Conservation (phyloP, 2,329 filamentous ascomycete genomes). For the Pyrenophora tritici-repentis region DNA sequence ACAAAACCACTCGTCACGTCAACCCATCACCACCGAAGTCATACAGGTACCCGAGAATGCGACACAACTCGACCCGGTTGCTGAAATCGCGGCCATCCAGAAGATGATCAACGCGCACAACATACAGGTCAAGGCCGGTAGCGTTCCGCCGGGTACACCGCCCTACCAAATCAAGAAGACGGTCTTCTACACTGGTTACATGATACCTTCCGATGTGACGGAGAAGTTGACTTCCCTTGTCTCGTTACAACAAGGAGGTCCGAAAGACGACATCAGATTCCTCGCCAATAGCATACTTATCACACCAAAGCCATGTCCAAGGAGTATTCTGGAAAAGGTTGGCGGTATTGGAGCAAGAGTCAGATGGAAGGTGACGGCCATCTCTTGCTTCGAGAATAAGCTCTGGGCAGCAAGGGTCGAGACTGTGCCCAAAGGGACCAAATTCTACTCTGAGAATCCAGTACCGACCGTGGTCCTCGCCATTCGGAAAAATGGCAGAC, state of each 20-base stretch:
- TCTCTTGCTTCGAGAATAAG: conserved; percentile 74
- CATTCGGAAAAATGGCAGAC: conserved; percentile 73
- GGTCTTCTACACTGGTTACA: conserved; percentile 90
- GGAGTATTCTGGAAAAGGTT: conserved; percentile 76
- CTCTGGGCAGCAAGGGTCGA: conserved; percentile 85
- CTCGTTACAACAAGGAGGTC: conserved; percentile 63
- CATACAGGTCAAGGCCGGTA: conserved; percentile 55
- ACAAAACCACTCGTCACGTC: conserved; percentile 57
- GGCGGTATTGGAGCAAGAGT: conserved; percentile 85
- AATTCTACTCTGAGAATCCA: conserved; percentile 77
- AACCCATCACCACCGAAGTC: conserved; percentile 76
- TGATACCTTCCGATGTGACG: conserved; percentile 74
- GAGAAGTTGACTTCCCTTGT: conserved; percentile 74
- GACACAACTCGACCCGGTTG: conserved; percentile 74
- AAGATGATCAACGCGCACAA: conserved; percentile 91
- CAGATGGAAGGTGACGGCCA: conserved; percentile 80
- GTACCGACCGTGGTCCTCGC: conserved; percentile 83
- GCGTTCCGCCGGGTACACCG: conserved; percentile 52
- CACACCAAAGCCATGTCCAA: conserved; percentile 74
- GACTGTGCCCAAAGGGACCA: conserved; percentile 67
- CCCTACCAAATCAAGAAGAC: conserved; percentile 78
- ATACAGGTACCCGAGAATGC: conserved; percentile 81
- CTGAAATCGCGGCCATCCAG: conserved; percentile 83
- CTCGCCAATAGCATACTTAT: conserved; percentile 93
- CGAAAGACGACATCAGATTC: conserved; percentile 74